Conservation (phyloP, 2,329 filamentous ascomycete species). For the Xylaria sp. region DNA sequence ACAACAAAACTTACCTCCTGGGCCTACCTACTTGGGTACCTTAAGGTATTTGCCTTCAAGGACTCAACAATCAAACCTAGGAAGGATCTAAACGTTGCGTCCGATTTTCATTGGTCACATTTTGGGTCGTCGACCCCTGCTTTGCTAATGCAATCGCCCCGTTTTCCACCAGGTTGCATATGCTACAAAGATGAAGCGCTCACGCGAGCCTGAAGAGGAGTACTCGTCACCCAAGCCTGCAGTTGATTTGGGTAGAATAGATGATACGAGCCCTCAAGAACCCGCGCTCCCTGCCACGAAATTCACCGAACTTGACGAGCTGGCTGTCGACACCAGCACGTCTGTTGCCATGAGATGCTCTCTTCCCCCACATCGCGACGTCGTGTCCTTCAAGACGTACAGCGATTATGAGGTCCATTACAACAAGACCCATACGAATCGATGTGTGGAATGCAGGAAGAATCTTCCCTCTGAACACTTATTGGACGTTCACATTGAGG, state of each 20-base stretch:
- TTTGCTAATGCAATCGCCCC: slow-evolving; percentile 41
- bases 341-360: slow-evolving; percentile 72
- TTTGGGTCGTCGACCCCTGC: background rate
- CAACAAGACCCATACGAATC: slow-evolving; percentile 75
- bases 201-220: slow-evolving; percentile 59
- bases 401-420: slow-evolving; percentile 89
- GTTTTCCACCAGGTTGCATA: slow-evolving; percentile 26
- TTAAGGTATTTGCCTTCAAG: no score
- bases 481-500: slow-evolving; percentile 82
- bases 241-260: slow-evolving; percentile 21
- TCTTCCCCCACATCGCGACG: slow-evolving; percentile 75
- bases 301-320: slow-evolving; percentile 60
- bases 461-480: slow-evolving; percentile 88
- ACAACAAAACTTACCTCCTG: no score
- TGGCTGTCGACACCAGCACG: slow-evolving; percentile 38
- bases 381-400: slow-evolving; percentile 72
- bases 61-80: no score
- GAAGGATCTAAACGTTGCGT: background rate
- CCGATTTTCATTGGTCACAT: background rate
- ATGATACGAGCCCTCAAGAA: slow-evolving; percentile 20
- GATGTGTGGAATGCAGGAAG: slow-evolving; percentile 80
- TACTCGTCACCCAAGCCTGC: slow-evolving; percentile 20
- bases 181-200: slow-evolving; percentile 59
- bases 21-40: background rate
- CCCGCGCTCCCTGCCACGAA: slow-evolving; percentile 48